Base-by-base conservation (phyloP, 495 filamentous ascomycete genomes). In the Xylona heveae region DNA sequence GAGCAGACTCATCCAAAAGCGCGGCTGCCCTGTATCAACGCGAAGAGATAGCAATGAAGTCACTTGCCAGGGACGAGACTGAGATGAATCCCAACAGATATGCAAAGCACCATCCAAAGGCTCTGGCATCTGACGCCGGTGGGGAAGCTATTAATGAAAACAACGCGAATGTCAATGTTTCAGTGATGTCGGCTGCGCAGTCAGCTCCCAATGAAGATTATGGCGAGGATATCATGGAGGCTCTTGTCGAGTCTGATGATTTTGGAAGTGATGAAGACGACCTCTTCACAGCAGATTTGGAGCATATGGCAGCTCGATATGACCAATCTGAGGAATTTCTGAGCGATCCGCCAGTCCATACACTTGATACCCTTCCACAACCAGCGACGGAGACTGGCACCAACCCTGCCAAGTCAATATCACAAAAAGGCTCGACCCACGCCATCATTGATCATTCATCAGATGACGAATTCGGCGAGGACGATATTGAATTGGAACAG, bases 401-500 rank as follows among this genome's bases (percentile, higher is more conserved):
- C 12, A 16, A 34, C 12, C 8, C 13, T 33, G 6, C 31, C 9
- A 4, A 10, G 12, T 6, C 7, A 24, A 13, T 14, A 28, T 12
- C 16, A 14, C 16, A 34, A 14, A 8, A 7, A 6, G 13, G 23
- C 21, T 24, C 16, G 28, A 24, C 21, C n/a, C n/a, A 29, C 9
- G 5, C 16, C 14, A 35, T 30, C n/a, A 38, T 39, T 30, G 44
- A 47, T 24, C 43, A 49, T 22, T 36, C 38, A 19, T 34, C 36
- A 22, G 45, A 47, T 26, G 50, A 55, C 35, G 53, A 55, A 27
- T 56, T 55, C 43, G 54, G 49, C 15, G 42, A 28, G 6, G 47
- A 49, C 43, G 74, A 78, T 35, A 62, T 66, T 40, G 77, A 83
- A 44, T 68, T 70, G 35, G 71, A 74, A 28, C 37, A 48, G 16